A percentile compares a stretch with the other conserved stretches of the same genome.
phyloP scores from a whole-genome alignment of 805 yeast genomes.

The Candida orba region DNA sequence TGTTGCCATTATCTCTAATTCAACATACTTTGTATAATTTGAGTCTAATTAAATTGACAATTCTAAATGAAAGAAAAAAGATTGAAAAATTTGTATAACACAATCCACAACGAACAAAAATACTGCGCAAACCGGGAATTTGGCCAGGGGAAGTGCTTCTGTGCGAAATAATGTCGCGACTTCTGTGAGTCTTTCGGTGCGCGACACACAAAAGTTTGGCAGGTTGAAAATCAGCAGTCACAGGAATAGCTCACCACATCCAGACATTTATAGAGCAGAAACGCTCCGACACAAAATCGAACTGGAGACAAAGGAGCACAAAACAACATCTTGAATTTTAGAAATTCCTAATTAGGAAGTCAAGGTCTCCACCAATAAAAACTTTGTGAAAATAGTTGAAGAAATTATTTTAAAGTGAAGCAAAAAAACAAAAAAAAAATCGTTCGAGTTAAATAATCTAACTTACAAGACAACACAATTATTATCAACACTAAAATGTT shows the following conservation, averaged over 20 bases:
- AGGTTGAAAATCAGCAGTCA: conserved; percentile 3
- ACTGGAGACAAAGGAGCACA: background rate
- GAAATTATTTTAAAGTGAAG: background rate
- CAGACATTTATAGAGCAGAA: background rate
- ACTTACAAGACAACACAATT: background rate
- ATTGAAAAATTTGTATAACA: background rate
- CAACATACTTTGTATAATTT: conserved; percentile 8
- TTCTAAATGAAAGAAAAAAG: background rate
- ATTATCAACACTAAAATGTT: conserved; percentile 21
- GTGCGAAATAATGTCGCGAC: background rate
- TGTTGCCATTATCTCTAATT: no score
- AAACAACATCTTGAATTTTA: background rate
- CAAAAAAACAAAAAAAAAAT: conserved; percentile 11
- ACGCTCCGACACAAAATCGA: conserved; percentile 5
- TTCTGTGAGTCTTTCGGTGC: background rate
- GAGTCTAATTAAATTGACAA: conserved; percentile 1
- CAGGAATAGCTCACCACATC: background rate
- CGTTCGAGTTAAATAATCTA: conserved; percentile 15
- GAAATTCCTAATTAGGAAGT: conserved; percentile 12
- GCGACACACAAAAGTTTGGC: background rate
- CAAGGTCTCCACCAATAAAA: conserved; percentile 19
- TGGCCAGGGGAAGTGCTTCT: conserved; percentile 1
- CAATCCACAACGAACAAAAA: background rate
- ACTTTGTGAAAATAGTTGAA: conserved; percentile 9
- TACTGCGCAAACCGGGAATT: conserved; percentile 2